Percentiles rank a stretch among this genome's conserved stretches.
These are phyloP conservation scores for Cercophora sp. DNA, from an alignment of 495 filamentous ascomycete genomes.

Conservation along the genomic window DNA sequence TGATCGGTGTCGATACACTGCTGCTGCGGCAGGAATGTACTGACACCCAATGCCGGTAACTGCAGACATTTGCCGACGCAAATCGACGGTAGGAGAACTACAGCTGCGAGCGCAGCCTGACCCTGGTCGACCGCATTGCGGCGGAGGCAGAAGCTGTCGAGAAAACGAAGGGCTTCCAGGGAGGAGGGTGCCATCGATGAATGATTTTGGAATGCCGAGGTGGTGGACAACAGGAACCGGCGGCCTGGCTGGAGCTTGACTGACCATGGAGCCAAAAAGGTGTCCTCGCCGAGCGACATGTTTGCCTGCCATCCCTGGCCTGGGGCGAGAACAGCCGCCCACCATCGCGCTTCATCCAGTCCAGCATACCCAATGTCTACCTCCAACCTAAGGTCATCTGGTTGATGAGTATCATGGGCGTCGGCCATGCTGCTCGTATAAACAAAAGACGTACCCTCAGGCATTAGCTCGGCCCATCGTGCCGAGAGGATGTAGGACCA, in stretches of 20 bases:
- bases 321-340: slow-evolving; percentile 30
- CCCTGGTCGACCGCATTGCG: slow-evolving; percentile 7
- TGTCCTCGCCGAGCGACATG: slow-evolving; percentile 7
- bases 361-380: slow-evolving; percentile 26
- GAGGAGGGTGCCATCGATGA: not conserved
- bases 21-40: not conserved
- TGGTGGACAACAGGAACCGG: not conserved
- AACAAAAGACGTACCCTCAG: slow-evolving; percentile 2
- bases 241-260: not conserved
- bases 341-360: slow-evolving; percentile 30
- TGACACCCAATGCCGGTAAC: not conserved
- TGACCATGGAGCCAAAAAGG: slow-evolving; percentile 12
- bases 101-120: slow-evolving; percentile 15
- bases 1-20: not conserved
- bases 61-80: not conserved
- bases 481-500: slow-evolving; percentile 24
- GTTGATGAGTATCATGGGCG: not conserved
- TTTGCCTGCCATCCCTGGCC: slow-evolving; percentile 27
- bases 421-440: slow-evolving; percentile 14
- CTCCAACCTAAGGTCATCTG: not conserved
- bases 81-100: slow-evolving; percentile 11
- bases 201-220: not conserved
- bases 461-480: slow-evolving; percentile 18
- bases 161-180: not conserved
- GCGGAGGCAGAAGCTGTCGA: not conserved